These are phyloP conservation scores for Heterobasidion occidentale DNA, from an alignment of 1,284 basidiomycete genomes.

Conservation along the genomic window DNA sequence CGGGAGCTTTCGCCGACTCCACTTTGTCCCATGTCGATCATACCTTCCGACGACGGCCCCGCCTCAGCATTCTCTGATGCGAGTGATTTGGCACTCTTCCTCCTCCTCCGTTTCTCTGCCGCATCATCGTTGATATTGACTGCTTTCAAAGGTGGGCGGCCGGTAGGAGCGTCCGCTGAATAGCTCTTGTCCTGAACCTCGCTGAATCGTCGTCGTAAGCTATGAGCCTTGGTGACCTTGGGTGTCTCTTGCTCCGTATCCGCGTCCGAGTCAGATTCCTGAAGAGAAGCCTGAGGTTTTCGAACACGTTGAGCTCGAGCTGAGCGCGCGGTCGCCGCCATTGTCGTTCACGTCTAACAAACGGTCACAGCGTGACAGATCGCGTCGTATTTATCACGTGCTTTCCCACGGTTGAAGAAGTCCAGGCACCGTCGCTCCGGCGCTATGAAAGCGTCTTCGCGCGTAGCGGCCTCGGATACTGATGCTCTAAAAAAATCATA, in stretches of 20 bases:
- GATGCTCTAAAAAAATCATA: too few species aligned
- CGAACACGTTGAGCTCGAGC: conserved; percentile 10
- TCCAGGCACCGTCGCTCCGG: too few species aligned
- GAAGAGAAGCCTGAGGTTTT: conserved; percentile 12
- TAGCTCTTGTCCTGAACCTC: conserved; percentile 47
- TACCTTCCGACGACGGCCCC: conserved; percentile 33
- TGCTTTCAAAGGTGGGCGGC: conserved; percentile 41
- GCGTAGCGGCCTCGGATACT: too few species aligned
- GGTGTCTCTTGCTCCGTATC: conserved; percentile 33
- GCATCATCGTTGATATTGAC: conserved; percentile 75
- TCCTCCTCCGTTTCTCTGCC: conserved; percentile 66
- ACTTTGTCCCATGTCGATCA: not conserved
- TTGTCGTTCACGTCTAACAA: conserved; percentile 18
- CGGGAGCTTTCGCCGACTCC: conserved; percentile 26
- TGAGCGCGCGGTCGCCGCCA: conserved; percentile 18
- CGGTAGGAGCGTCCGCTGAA: conserved; percentile 28
- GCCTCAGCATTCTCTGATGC: conserved; percentile 38
- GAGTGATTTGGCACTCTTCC: conserved; percentile 62
- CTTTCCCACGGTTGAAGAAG: not conserved
- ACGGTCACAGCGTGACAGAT: conserved; percentile 13
- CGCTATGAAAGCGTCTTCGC: too few species aligned
- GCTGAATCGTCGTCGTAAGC: conserved; percentile 54
- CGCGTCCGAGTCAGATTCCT: conserved; percentile 17
- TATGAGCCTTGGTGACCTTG: conserved; percentile 25
- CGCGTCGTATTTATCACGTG: conserved; percentile 11